Evolutionary conservation across 2,329 filamentous ascomycete genomes (phyloP).

Genomic region (Xylariomycetidae sp.): DNA sequence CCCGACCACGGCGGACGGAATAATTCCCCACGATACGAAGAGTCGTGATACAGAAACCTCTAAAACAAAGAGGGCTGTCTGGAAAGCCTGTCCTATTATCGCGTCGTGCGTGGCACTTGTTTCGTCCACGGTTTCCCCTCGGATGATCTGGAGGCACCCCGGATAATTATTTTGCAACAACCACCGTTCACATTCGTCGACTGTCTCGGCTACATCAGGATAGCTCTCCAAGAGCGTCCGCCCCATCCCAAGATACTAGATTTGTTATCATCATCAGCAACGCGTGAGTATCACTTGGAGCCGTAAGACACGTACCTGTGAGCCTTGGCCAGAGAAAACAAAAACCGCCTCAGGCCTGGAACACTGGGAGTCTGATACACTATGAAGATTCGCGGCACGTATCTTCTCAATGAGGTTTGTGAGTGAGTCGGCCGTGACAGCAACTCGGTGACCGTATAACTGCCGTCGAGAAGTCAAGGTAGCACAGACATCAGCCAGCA

Average conservation of each 20-base stretch:
- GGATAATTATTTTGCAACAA: slow-evolving; percentile 3
- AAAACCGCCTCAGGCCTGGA: slow-evolving; percentile 2
- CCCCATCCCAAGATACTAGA: slow-evolving; percentile 15
- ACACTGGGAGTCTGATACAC: background rate
- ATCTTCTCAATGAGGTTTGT: slow-evolving; percentile 1
- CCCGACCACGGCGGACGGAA: slow-evolving; percentile 7
- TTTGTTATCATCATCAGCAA: background rate
- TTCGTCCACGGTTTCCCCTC: background rate
- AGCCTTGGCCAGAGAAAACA: slow-evolving; percentile 12
- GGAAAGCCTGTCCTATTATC: slow-evolving; percentile 5
- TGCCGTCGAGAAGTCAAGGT: slow-evolving; percentile 11
- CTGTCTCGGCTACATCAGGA: slow-evolving; percentile 6
- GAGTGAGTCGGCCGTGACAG: slow-evolving; percentile 7
- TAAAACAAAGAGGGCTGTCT: slow-evolving; percentile 7
- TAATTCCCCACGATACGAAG: slow-evolving; percentile 10
- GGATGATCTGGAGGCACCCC: slow-evolving; percentile 1
- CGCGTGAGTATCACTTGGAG: background rate
- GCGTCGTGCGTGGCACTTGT: background rate
- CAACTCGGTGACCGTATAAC: slow-evolving; percentile 8
- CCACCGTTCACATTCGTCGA: slow-evolving; percentile 8
- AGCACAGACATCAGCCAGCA: slow-evolving; percentile 8
- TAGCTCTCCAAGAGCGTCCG: slow-evolving; percentile 9
- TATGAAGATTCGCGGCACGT: background rate
- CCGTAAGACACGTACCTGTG: background rate
- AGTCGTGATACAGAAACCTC: slow-evolving; percentile 9